These are phyloP conservation scores for Microsporum ferrugineum DNA, from an alignment of 2,329 filamentous ascomycete genomes.

Conservation along the genomic window DNA sequence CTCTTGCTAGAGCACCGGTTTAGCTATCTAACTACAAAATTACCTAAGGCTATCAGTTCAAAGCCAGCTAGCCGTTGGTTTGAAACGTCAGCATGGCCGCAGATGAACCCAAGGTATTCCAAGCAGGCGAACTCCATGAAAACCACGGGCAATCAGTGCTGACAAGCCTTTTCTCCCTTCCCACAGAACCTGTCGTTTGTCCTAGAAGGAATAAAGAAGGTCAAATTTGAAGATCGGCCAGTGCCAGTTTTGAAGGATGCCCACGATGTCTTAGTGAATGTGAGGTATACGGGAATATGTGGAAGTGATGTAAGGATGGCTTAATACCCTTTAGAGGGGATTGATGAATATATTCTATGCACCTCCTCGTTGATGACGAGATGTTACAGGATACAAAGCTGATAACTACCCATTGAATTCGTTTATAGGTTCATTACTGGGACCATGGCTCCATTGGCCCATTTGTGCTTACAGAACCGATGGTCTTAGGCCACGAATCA, in stretches of 20 bases:
- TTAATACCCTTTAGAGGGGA: neutral
- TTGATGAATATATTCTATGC: too few relatives aligned
- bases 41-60: too few relatives aligned
- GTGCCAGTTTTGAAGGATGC: slow-evolving; percentile 54
- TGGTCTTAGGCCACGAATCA: slow-evolving; percentile 59
- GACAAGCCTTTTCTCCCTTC: neutral
- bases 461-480: slow-evolving; percentile 36
- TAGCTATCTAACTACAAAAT: too few relatives aligned
- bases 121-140: too few relatives aligned
- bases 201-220: slow-evolving; percentile 62
- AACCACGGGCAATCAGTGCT: too few relatives aligned
- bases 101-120: neutral
- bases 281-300: slow-evolving; percentile 82
- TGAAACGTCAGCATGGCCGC: neutral
- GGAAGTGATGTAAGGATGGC: slow-evolving; percentile 55
- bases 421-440: slow-evolving; percentile 36
- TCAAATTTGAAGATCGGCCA: slow-evolving; percentile 64
- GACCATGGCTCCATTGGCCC: slow-evolving; percentile 36
- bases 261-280: slow-evolving; percentile 67
- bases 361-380: neutral
- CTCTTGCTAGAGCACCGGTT: too few relatives aligned
- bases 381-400: neutral
- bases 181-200: slow-evolving; percentile 70
- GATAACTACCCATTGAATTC: neutral
- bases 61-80: too few relatives aligned